phyloP scores from a whole-genome alignment of 306 rosid genomes.

The Hippophae tibetana region DNA sequence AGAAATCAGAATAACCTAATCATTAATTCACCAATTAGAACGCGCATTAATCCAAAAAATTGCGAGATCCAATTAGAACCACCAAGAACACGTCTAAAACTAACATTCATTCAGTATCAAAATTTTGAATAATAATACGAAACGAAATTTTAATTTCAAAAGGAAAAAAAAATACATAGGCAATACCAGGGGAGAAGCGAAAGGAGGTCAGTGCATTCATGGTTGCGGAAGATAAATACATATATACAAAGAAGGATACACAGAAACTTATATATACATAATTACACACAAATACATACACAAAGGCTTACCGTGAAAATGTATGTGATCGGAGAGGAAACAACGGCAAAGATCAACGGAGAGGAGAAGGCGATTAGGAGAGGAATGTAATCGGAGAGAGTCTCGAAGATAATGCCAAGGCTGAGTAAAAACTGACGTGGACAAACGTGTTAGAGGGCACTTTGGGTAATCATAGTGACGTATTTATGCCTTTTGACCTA shows the following conservation, averaged over 20 bases:
- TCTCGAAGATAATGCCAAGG: slow-evolving; percentile 12
- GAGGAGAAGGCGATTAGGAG: slow-evolving; percentile 1
- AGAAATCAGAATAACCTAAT: too few species aligned
- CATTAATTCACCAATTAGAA: neutral
- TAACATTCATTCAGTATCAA: neutral
- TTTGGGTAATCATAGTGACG: too few species aligned
- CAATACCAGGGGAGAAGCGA: too few species aligned
- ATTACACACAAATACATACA: neutral
- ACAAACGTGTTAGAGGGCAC: too few species aligned
- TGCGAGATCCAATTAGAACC: slow-evolving; percentile 9
- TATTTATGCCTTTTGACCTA: too few species aligned
- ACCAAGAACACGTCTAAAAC: neutral
- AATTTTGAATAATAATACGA: neutral
- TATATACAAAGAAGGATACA: too few species aligned
- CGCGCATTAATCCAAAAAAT: neutral
- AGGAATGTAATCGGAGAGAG: slow-evolving; percentile 8
- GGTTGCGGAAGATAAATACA: too few species aligned
- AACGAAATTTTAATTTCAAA: neutral
- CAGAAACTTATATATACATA: too few species aligned
- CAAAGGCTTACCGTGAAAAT: slow-evolving; percentile 13
- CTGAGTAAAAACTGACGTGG: neutral
- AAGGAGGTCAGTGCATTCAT: too few species aligned
- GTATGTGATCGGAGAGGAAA: slow-evolving; percentile 10
- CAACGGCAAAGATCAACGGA: slow-evolving; percentile 13
- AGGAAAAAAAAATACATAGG: neutral